Evolutionary conservation across 148 eudicot species (phyloP), one percentile per base, ranked within the genome.

Genomic region (Talinum fruticosum): DNA sequence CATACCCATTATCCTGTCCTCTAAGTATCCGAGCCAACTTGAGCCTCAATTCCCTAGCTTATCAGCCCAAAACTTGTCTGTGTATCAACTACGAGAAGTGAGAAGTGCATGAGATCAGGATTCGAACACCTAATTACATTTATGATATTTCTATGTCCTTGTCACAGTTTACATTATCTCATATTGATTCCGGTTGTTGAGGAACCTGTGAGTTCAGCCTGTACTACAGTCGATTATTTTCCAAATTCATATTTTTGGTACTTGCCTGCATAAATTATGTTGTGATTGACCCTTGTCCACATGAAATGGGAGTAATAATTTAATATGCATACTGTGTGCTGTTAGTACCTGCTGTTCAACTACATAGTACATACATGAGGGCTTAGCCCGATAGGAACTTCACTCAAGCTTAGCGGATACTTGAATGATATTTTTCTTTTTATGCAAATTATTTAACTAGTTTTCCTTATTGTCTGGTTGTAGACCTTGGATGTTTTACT

Each of bases 401-500:
- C n/a, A n/a, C n/a, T n/a, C n/a, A n/a, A n/a, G n/a, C n/a, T n/a
- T n/a, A n/a, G n/a, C 41, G 59, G 68, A 80, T 80, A 41, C 26
- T 23, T 75, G 36, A 13, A 10, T 10, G 33, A 41, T 72, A 23
- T n/a, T 33, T 75, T 67, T 73, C 33, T 10, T 49, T 44, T 72
- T 70, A 12, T 62, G 13, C 15, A 67, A 26, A 51, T 37, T 80
- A 32, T 77, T 15, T 45, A 37, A 44, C 65, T 76, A 2, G 26
- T 79, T 36, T 74, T 15, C n/a, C 36, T 81, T 73, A n/a, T 67
- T 75, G 49, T 75, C 65, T 16, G 76, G 71, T 35, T 85, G 61
- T 77, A 96, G 99, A 93, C 98, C 19, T 84, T 96, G 92, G 99
- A 96, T 86, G 89, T 93, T 75, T 87, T 96, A 72, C 88, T 96